These are phyloP conservation scores for Lentithecium fluviatile DNA, from an alignment of 495 filamentous ascomycete genomes.

Conservation along the genomic window DNA sequence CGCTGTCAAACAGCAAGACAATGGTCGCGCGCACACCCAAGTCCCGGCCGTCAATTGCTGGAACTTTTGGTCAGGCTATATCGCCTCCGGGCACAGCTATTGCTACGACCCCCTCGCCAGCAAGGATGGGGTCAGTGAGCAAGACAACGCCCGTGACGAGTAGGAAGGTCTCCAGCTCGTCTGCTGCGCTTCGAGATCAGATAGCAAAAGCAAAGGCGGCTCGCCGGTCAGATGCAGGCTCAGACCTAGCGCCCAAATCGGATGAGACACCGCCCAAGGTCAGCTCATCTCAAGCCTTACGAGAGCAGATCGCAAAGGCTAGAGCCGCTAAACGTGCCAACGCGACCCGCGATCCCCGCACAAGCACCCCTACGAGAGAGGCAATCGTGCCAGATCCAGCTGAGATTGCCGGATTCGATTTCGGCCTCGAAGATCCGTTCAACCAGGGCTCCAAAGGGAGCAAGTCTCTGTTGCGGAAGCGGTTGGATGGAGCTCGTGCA, in stretches of 20 bases:
- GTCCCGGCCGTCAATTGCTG: conserved; percentile 56
- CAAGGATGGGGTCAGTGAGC: background rate
- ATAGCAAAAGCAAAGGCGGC: conserved; percentile 95
- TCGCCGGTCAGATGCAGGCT: conserved; percentile 60
- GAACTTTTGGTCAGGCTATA: conserved; percentile 46
- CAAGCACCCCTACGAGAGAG: conserved; percentile 11
- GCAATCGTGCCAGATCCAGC: conserved; percentile 52
- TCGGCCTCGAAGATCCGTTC: conserved; percentile 43
- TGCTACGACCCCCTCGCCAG: conserved; percentile 27
- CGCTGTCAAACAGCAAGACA: conserved; percentile 50
- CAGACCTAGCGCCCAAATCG: conserved; percentile 47
- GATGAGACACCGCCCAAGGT: conserved; percentile 20
- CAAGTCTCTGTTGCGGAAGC: conserved; percentile 65
- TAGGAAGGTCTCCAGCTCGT: conserved; percentile 63
- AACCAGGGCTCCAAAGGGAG: conserved; percentile 38
- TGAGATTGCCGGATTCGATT: conserved; percentile 48
- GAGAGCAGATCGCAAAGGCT: conserved; percentile 36
- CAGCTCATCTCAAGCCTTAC: conserved; percentile 36
- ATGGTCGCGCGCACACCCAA: conserved; percentile 51
- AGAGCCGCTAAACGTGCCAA: conserved; percentile 23
- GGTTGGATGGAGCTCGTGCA: conserved; percentile 70
- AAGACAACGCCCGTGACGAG: conserved; percentile 22
- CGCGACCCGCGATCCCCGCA: conserved; percentile 37
- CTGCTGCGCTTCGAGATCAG: conserved; percentile 77
- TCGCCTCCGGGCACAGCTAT: conserved; percentile 20